Base-by-base conservation (phyloP, 345 rosid genomes). In the Conringia planisiliqua region DNA sequence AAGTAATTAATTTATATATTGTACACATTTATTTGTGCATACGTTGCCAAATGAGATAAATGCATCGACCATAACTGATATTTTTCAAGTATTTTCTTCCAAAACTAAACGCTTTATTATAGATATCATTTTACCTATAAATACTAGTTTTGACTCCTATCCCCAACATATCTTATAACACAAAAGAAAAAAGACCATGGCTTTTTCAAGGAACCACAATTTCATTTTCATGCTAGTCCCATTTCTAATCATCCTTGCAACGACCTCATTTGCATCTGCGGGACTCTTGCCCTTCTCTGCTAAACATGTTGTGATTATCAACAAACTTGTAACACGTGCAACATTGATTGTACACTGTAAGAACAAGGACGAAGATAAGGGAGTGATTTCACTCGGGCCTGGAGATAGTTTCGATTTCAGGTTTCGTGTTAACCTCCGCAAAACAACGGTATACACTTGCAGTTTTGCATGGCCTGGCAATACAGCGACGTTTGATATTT, bases 361-460 rank as follows among this genome's bases (percentile, higher is more conserved):
- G 30, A 54, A 69, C 64, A 56, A 56, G 56, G 42, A 2, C 3
- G 52, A 55, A 26, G 64, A 69, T 29, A n/a, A n/a, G 13, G 64
- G 73, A 9, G 17, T 40, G 1, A 4, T 40, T 10, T 5, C 26
- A 1, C 51, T 69, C 6, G 7, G 1, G 10, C 64, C 18, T 2
- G 30, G 40, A 3, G 30, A 4, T 12, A 69, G 42, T 69, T 56
- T 55, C 1, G 73, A 56, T 40, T 69, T 69, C 39, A 55, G 52
- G 1, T 68, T 69, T 42, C 73, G 54, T 56, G 73, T 69, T 8
- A 69, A 69, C 10, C 42, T 69, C 1, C 63, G 52, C 7, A 42
- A 56, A 16, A 69, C 64, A n/a, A 69, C 64, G 0, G 44, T 24
- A 22, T 55, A 69, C 39, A 54, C 52, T 69, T 69, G 73, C 6